Conservation (phyloP, 2,329 filamentous ascomycete species). For the Colletotrichum caudatum region DNA sequence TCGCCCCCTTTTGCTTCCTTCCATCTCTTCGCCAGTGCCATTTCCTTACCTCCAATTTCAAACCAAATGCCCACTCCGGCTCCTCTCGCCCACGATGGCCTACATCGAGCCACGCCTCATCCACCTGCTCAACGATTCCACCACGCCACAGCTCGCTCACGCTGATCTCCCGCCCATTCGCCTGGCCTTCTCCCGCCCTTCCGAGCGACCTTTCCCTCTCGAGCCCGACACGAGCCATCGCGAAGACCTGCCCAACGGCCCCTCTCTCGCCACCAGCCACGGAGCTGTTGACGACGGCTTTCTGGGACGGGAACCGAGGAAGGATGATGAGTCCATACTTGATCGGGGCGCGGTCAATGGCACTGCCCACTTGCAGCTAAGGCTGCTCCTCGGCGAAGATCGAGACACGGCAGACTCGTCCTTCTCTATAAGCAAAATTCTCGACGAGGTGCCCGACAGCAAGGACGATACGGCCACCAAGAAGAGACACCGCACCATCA, state of each 20-base stretch:
- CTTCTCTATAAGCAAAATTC: slow-evolving; percentile 59
- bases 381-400: slow-evolving; percentile 55
- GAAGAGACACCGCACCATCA: slow-evolving; percentile 63
- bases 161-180: slow-evolving; percentile 66
- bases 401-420: slow-evolving; percentile 54
- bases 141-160: slow-evolving; percentile 60
- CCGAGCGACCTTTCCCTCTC: slow-evolving; percentile 63
- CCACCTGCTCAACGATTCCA: slow-evolving; percentile 71
- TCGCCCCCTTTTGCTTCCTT: background rate
- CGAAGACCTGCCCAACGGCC: slow-evolving; percentile 50
- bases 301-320: slow-evolving; percentile 25
- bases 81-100: slow-evolving; percentile 62
- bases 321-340: slow-evolving; percentile 23
- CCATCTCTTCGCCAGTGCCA: slow-evolving; percentile 29
- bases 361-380: slow-evolving; percentile 48
- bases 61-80: slow-evolving; percentile 54
- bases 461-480: slow-evolving; percentile 63
- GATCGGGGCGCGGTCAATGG: slow-evolving; percentile 28
- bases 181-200: slow-evolving; percentile 57
- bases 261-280: slow-evolving; percentile 41
- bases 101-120: slow-evolving; percentile 77
- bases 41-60: slow-evolving; percentile 35
- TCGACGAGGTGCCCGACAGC: slow-evolving; percentile 58
- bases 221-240: slow-evolving; percentile 62
- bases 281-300: slow-evolving; percentile 37